Conservation (phyloP, 139 green algal genomes). For the Limnomonas spitsbergensis region DNA sequence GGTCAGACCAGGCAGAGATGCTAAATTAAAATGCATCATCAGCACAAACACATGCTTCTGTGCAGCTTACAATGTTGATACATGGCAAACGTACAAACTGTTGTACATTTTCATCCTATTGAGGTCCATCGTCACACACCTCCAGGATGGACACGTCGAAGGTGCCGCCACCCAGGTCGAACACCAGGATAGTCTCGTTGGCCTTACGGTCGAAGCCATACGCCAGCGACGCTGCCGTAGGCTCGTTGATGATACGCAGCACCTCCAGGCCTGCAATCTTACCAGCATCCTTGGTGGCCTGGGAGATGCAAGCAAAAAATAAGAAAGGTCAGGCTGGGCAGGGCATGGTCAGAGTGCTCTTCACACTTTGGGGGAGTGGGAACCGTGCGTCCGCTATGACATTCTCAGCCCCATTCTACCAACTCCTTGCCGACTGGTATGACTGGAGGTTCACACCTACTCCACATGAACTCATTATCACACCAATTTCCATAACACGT, state of each 20-base stretch:
- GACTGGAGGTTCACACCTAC: too few species aligned
- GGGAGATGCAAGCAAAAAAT: neutral
- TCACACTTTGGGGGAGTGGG: neutral
- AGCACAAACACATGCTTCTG: too few species aligned
- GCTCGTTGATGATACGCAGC: conserved; percentile 99
- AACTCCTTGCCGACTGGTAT: too few species aligned
- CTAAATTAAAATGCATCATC: too few species aligned
- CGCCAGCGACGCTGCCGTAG: conserved; percentile 94
- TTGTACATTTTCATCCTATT: too few species aligned
- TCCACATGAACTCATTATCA: too few species aligned
- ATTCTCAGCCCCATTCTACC: too few species aligned
- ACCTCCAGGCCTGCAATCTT: conserved; percentile 96
- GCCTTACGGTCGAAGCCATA: conserved; percentile 97
- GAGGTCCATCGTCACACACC: too few species aligned
- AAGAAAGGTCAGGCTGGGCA: neutral
- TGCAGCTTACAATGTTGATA: too few species aligned
- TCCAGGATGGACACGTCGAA: conserved; percentile 97
- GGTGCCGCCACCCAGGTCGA: conserved; percentile 97
- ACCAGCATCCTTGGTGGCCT: conserved; percentile 74
- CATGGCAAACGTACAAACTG: too few species aligned
- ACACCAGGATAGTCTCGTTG: conserved; percentile 99
- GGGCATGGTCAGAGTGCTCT: neutral
- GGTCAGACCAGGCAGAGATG: too few species aligned
- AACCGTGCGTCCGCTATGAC: neutral
- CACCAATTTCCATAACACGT: too few species aligned